A percentile compares a stretch with the other conserved stretches of the same genome.
Evolutionary conservation across 2,329 filamentous ascomycete genomes (phyloP).

Genomic region (Podosphaera xanthii): DNA sequence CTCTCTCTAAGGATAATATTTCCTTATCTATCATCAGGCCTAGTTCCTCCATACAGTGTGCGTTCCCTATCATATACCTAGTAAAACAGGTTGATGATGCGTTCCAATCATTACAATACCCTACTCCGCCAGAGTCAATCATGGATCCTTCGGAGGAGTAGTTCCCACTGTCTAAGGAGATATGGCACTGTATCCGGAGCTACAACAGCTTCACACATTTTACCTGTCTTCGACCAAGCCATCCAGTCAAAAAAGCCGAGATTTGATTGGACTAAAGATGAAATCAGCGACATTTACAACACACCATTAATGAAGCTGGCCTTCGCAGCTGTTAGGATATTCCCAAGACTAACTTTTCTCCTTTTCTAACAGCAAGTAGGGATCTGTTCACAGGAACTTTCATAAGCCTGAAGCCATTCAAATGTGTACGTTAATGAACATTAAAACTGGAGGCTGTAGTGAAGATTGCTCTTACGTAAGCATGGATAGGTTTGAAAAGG

Average conservation of each 20-base stretch:
- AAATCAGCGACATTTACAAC: conserved; percentile 64
- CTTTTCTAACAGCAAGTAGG: conserved; percentile 23
- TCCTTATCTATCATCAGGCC: no score
- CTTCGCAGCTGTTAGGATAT: conserved; percentile 40
- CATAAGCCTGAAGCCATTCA: conserved; percentile 68
- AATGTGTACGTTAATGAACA: conserved; percentile 89
- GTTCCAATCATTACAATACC: not conserved
- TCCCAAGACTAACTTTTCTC: not conserved
- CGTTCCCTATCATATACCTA: no score
- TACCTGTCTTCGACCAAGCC: conserved; percentile 20
- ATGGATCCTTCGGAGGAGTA: conserved; percentile 5
- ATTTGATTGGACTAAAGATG: conserved; percentile 58
- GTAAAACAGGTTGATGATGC: not conserved
- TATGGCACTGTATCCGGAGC: conserved; percentile 9
- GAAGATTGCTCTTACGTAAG: conserved; percentile 66
- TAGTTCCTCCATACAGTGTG: no score
- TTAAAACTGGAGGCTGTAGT: conserved; percentile 80
- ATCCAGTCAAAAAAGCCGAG: conserved; percentile 36
- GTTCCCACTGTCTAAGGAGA: conserved; percentile 3
- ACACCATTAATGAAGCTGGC: conserved; percentile 60
- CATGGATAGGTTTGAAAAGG: not conserved
- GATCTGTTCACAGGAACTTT: conserved; percentile 59
- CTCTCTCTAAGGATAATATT: no score
- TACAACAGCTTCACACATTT: conserved; percentile 2
- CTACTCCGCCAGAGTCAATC: not conserved